Base-by-base conservation (phyloP, 1,139 yeast genomes). In the Entelexis sorbosivorans region DNA sequence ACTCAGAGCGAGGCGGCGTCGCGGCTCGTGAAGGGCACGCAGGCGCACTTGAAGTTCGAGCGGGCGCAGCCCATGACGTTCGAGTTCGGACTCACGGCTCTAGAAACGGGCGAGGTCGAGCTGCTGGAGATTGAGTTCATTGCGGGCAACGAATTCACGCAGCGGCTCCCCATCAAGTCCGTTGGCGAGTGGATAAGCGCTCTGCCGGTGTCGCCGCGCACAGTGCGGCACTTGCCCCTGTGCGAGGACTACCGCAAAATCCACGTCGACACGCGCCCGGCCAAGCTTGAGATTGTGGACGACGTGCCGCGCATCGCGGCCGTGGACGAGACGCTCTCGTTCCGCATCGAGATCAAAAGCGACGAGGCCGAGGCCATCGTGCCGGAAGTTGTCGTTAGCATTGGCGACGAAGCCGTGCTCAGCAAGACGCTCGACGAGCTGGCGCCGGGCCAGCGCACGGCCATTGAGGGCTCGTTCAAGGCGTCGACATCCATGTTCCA, bases 321-420 rank as follows among this genome's bases (percentile, higher is more conserved):
- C 2, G 58, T 64, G 2, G 68, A 66, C 2, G 71, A 68, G 47
- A 48, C 51, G 11, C 51, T 65, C 7, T 16, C 43, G 9, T 50
- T 59, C 20, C 20, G 33, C 0, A 51, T 65, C 7, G 40, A 42
- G 2, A 53, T 66, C n/a, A 47, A 50, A 11, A 68, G 63, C 51
- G 51, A 57, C 6, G 71, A 68, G 48, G 53, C 51, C 1, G 68
- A 63, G 34, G 52, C 49, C 1, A 59, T 66, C 8, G 43, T 38
- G 7, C 57, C 65, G 13, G 50, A 55, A 5, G 46, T 66, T 5
- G 52, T 49, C 2, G 63, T 60, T 22, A 57, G 20, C 10, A 20
- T 48, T 17, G 31, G 43, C 19, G 35, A 22, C 14, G 38, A 47
- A 1, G 44, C 17, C 5, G 11, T 34, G 3, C 38, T 38, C 14